These are phyloP conservation scores for Capsicum baccatum DNA, from an alignment of 257 asterid species.

Conservation along the genomic window DNA sequence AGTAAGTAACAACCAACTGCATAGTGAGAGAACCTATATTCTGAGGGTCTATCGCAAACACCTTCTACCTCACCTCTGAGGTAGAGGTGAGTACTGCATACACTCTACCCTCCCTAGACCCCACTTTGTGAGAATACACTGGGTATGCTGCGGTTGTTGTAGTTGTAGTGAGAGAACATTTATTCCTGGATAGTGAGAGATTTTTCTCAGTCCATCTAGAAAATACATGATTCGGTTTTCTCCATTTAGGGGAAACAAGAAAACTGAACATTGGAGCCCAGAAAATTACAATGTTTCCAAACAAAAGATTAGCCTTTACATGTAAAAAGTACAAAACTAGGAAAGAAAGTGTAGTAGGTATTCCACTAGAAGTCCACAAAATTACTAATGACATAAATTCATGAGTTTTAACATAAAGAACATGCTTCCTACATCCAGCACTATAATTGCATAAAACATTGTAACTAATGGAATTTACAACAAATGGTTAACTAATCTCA, in stretches of 20 bases:
- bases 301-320: not conserved
- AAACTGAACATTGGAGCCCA: not conserved
- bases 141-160: no score
- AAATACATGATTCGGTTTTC: no score
- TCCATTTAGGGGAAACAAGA: no score
- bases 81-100: no score
- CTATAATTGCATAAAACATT: not conserved
- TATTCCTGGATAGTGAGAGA: no score
- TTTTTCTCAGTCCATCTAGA: no score
- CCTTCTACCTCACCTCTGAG: no score
- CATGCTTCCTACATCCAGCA: not conserved
- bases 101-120: no score
- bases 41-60: no score
- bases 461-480: not conserved
- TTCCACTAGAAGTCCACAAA: not conserved
- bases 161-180: no score
- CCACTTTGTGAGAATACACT: no score
- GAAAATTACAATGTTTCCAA: not conserved
- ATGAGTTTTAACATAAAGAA: not conserved
- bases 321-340: not conserved
- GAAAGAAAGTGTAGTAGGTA: not conserved
- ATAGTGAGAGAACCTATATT: no score
- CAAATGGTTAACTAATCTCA: not conserved
- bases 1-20: not conserved
- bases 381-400: not conserved